Base-by-base conservation (phyloP, 306 rosid species). In the Cucumis cinereus region DNA sequence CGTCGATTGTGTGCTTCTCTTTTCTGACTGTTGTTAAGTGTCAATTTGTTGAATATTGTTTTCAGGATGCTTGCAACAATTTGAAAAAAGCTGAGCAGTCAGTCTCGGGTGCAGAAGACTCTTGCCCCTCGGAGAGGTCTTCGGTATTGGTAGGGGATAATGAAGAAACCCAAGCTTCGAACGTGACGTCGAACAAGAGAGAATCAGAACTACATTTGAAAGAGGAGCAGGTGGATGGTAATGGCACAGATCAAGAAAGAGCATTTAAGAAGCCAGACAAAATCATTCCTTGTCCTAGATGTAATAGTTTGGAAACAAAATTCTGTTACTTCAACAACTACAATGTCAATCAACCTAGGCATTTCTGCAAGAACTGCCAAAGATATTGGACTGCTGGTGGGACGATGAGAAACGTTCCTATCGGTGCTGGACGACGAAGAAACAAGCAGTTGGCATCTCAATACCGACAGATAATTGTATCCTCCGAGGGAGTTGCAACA, bases 311-410 rank as follows among this genome's bases (percentile, higher is more conserved):
- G 64, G 91, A 90, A 40, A 89, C 96, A 23, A 89, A 91, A 78
- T 91, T 91, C 35, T 91, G 96, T 81, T 91, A 91, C 68, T 91
- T 91, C 83, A 91, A 91, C 23, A 91, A 91, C 84, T 89, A 91
- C 79, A 91, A 89, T 57, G 96, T 89, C 58, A 91, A 89, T 58
- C 96, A 91, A 74, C 96, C 96, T 22, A 79, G 96, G n/a, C 91
- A 91, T 66, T 91, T 89, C 86, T 91, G 96, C 78, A 91, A 86
- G 83, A 89, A 86, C 73, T 91, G 93, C 77, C 96, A 91, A 57
- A 84, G 96, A 83, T 89, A 89, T 63, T 91, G 96, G 96, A 90
- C 96, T 12, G 96, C 96, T 14, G 96, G 96, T 38, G 96, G 96
- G 55, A 87, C 91, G 10, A 83, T 87, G 89, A 86, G 96, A 77